A percentile compares a stretch with the other conserved stretches of the same genome.
Evolutionary conservation across 164 flowering plant species (phyloP).

Genomic region (Magnolia changhungtana): DNA sequence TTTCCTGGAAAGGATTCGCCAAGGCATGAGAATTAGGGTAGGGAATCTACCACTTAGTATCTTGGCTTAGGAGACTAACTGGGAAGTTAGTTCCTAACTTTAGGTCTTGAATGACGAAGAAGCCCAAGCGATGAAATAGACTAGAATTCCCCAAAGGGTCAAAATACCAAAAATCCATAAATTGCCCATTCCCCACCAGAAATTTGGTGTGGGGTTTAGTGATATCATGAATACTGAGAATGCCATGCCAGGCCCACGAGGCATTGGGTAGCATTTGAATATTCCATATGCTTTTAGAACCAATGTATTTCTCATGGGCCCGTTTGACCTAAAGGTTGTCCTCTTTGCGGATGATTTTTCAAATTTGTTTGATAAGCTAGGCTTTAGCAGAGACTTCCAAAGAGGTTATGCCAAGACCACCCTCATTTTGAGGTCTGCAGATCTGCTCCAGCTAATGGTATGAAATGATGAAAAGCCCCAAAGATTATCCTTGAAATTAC

Average conservation of each 20-base stretch:
- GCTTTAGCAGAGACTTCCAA: not conserved
- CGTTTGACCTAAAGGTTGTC: not conserved
- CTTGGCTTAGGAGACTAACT: no score
- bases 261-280: not conserved
- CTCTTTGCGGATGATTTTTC: not conserved
- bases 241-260: not conserved
- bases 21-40: no score
- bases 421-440: not conserved
- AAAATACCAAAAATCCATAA: no score
- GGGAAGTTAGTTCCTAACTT: no score
- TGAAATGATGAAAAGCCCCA: not conserved
- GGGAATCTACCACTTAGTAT: no score
- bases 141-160: not conserved
- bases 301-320: not conserved
- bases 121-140: not conserved
- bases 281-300: not conserved
- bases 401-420: not conserved
- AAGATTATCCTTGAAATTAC: not conserved
- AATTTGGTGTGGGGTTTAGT: not conserved
- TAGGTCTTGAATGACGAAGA: no score
- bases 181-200: not conserved
- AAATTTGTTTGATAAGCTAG: not conserved
- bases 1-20: no score
- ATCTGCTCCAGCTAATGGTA: not conserved
- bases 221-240: not conserved